Percentiles rank a stretch among this genome's conserved stretches.
Conservation (phyloP, 768 basidiomycete species). For the Agrocybe praecox region DNA sequence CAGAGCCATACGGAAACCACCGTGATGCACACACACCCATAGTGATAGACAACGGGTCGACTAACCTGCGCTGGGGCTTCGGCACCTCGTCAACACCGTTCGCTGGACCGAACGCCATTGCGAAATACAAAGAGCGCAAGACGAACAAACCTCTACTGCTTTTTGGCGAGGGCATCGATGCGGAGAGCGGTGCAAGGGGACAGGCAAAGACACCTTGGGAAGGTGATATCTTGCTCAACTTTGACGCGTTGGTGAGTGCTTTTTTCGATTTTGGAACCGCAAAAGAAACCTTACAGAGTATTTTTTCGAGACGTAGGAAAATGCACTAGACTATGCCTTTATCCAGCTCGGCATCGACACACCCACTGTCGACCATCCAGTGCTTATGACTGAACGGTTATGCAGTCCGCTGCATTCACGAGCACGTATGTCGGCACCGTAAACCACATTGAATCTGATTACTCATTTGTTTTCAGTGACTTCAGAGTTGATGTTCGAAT, state of each 20-base stretch:
- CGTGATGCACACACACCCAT: constrained; percentile 61
- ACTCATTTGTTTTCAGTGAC: constrained; percentile 58
- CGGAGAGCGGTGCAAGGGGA: constrained; percentile 80
- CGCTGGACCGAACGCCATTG: constrained; percentile 68
- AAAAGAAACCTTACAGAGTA: too few species aligned
- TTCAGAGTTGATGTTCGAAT: constrained; percentile 95
- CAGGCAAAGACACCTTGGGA: constrained; percentile 89
- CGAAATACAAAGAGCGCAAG: constrained; percentile 90
- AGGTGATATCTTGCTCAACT: constrained; percentile 89
- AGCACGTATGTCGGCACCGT: constrained; percentile 55
- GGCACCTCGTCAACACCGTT: constrained; percentile 50
- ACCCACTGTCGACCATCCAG: constrained; percentile 76
- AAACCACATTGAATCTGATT: neutral
- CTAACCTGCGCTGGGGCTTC: constrained; percentile 83
- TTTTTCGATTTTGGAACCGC: too few species aligned
- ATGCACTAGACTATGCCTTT: constrained; percentile 91
- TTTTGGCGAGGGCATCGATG: constrained; percentile 87
- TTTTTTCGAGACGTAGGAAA: constrained; percentile 67
- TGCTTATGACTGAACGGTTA: constrained; percentile 92
- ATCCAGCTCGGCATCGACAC: constrained; percentile 84
- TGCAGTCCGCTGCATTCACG: constrained; percentile 89
- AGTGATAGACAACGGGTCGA: constrained; percentile 90
- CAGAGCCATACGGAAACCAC: constrained; percentile 52
- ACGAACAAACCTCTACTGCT: constrained; percentile 81
- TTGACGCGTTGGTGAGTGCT: constrained; percentile 83